Evolutionary conservation across 768 basidiomycete species (phyloP).

Genomic region (Crepidotus variabilis): DNA sequence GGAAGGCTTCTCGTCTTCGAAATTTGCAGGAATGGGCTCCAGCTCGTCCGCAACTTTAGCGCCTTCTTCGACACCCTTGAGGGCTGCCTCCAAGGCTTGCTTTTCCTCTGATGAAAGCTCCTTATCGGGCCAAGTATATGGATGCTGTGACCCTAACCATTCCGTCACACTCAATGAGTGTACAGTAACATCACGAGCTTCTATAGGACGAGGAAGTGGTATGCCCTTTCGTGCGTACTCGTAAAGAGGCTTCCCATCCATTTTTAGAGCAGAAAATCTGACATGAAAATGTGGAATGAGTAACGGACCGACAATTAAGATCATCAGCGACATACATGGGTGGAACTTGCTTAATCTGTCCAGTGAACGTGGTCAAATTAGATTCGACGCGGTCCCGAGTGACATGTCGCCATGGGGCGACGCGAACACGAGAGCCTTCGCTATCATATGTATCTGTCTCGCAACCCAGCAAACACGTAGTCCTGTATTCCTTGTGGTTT

Average conservation of each 20-base stretch:
- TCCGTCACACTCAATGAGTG: constrained; percentile 74
- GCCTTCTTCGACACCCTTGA: constrained; percentile 44
- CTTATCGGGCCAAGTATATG: constrained; percentile 73
- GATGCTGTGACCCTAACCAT: constrained; percentile 77
- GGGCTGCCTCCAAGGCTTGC: constrained; percentile 61
- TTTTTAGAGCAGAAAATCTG: constrained; percentile 97
- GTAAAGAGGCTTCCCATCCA: constrained; percentile 94
- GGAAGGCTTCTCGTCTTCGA: constrained; percentile 45
- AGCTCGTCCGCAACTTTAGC: constrained; percentile 36
- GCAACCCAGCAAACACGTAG: constrained; percentile 88
- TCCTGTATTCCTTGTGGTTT: constrained; percentile 78
- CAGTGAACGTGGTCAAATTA: constrained; percentile 69
- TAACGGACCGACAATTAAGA: neutral
- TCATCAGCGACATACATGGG: constrained; percentile 63
- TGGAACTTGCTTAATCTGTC: constrained; percentile 86
- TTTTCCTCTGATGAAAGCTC: constrained; percentile 66
- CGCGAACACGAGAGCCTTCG: constrained; percentile 76
- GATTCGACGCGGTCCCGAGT: constrained; percentile 72
- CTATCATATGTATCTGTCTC: constrained; percentile 95
- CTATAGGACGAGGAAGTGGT: constrained; percentile 93
- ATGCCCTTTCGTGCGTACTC: constrained; percentile 92
- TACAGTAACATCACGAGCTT: constrained; percentile 77
- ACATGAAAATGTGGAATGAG: neutral
- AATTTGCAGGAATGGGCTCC: constrained; percentile 16
- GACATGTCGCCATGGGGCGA: constrained; percentile 79